These are phyloP conservation scores for Jatropha podagrica DNA, from an alignment of 441 rosid species.

Conservation along the genomic window DNA sequence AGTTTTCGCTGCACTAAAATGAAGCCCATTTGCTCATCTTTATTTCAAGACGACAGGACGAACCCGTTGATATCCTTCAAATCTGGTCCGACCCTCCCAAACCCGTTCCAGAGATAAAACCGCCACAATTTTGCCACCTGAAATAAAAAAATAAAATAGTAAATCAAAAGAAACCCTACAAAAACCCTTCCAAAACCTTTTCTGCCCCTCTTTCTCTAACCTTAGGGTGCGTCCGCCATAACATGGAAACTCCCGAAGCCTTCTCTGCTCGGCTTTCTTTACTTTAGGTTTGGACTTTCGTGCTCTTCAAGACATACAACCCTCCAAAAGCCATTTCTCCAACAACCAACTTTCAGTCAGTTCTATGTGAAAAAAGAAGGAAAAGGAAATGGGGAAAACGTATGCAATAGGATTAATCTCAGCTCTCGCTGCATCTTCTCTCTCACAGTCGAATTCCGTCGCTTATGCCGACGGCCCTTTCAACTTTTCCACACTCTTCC, in stretches of 20 bases:
- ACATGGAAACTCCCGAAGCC: neutral
- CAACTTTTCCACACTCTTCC: constrained; percentile 39
- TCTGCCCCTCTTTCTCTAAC: neutral
- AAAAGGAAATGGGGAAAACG: constrained; percentile 51
- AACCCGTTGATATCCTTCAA: neutral
- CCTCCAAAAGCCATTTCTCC: neutral
- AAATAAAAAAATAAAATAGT: neutral
- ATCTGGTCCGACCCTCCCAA: neutral
- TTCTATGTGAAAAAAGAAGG: constrained; percentile 6
- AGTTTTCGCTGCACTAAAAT: neutral
- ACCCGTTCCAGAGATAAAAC: neutral
- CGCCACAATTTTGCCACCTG: neutral
- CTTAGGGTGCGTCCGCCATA: neutral
- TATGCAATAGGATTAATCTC: constrained; percentile 61
- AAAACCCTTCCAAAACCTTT: constrained; percentile 70
- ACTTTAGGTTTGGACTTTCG: constrained; percentile 28
- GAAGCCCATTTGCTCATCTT: neutral
- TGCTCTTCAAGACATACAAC: constrained; percentile 36
- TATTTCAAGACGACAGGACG: neutral
- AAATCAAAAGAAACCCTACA: constrained; percentile 15
- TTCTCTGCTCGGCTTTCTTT: neutral
- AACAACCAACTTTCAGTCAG: neutral
- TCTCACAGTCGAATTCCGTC: constrained; percentile 37
- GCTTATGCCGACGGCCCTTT: constrained; percentile 62
- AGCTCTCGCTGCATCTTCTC: constrained; percentile 61